phyloP scores from a whole-genome alignment of 2,329 filamentous ascomycete species.

The Helotiales sp. region DNA sequence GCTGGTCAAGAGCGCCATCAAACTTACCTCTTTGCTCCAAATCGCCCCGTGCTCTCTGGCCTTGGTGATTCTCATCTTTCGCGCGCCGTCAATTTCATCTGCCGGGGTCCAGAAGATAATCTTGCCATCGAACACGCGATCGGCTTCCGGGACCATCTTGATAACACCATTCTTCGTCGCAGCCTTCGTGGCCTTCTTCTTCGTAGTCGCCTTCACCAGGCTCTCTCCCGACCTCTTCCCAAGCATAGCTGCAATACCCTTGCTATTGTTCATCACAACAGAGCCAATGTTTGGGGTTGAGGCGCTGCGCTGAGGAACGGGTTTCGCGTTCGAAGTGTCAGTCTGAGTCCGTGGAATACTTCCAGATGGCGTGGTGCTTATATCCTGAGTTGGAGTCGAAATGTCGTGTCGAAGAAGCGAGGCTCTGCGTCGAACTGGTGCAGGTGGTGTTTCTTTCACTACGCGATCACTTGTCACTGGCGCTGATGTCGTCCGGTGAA shows the following conservation, averaged over 20 bases:
- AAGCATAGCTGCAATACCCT: constrained; percentile 38
- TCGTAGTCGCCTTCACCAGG: neutral
- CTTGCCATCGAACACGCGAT: constrained; percentile 65
- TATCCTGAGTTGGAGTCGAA: constrained; percentile 24
- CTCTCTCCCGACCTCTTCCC: constrained; percentile 26
- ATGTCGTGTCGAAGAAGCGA: constrained; percentile 34
- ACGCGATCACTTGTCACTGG: constrained; percentile 27
- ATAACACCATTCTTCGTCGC: constrained; percentile 48
- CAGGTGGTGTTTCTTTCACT: constrained; percentile 23
- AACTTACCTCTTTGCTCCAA: constrained; percentile 60
- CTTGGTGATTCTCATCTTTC: constrained; percentile 74
- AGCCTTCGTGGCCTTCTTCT: constrained; percentile 45
- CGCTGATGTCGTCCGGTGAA: constrained; percentile 35
- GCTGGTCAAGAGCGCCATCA: neutral
- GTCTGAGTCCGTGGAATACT: neutral
- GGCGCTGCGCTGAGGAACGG: constrained; percentile 24
- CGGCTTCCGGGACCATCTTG: constrained; percentile 54
- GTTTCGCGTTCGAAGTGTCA: constrained; percentile 7
- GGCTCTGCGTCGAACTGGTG: constrained; percentile 18
- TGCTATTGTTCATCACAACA: constrained; percentile 36
- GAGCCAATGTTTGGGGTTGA: constrained; percentile 37
- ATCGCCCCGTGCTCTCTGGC: constrained; percentile 75
- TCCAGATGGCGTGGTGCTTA: neutral
- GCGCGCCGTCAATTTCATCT: constrained; percentile 69
- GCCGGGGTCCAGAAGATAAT: constrained; percentile 81